Conservation (phyloP, 2,329 filamentous ascomycete genomes). For the Sodiomyces alkalinus region DNA sequence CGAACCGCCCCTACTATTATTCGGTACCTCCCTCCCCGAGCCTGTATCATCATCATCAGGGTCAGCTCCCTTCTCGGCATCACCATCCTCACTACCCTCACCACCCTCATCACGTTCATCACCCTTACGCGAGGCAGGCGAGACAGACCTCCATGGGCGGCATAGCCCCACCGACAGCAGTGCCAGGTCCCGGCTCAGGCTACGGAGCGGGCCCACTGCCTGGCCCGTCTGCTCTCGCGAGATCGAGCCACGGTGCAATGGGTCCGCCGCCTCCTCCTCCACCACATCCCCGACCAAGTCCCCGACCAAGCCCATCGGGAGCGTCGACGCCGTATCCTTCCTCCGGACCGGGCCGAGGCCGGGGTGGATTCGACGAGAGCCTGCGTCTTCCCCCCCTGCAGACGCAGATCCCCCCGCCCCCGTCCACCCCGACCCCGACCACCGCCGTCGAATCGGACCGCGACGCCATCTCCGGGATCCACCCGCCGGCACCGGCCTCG, state of each 20-base stretch:
- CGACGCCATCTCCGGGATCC: constrained; percentile 5
- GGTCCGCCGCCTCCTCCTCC: constrained; percentile 38
- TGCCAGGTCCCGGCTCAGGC: constrained; percentile 12
- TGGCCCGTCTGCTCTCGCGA: constrained; percentile 6
- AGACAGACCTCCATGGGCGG: constrained; percentile 9
- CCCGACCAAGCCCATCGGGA: too few relatives aligned
- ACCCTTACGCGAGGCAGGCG: constrained; percentile 4
- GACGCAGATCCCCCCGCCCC: constrained; percentile 21
- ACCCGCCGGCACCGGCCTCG: not conserved
- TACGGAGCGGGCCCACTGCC: constrained; percentile 14
- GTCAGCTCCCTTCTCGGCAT: too few relatives aligned
- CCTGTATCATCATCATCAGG: constrained; percentile 5
- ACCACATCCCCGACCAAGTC: too few relatives aligned
- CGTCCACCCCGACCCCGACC: constrained; percentile 1
- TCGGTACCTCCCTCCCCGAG: constrained; percentile 11
- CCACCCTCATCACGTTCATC: too few relatives aligned
- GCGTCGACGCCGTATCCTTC: constrained; percentile 16
- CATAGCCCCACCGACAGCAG: too few relatives aligned
- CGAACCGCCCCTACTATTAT: constrained; percentile 25
- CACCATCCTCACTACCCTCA: too few relatives aligned
- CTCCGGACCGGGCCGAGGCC: constrained; percentile 15
- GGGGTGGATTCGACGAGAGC: constrained; percentile 34
- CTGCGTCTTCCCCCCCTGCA: constrained; percentile 38
- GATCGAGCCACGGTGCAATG: constrained; percentile 24
- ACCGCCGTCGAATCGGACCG: constrained; percentile 2